Percentiles rank a stretch among this genome's conserved stretches.
Conservation (phyloP, 768 basidiomycete species). For the Lyophyllum shimeji region DNA sequence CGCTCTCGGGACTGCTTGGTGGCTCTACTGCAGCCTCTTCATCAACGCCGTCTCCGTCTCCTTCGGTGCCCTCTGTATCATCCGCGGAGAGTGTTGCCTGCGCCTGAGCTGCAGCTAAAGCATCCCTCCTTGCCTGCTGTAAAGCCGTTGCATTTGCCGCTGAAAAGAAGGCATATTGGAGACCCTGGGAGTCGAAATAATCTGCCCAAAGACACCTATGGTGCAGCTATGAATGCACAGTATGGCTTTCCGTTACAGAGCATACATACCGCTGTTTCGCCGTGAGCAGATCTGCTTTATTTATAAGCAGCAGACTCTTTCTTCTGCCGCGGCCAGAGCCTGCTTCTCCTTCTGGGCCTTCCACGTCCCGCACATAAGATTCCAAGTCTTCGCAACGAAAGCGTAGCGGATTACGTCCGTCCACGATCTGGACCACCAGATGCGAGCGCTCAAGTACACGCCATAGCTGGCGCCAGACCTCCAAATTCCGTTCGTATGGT, state of each 20-base stretch:
- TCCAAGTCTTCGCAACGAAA: constrained; percentile 95
- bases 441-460: constrained; percentile 94
- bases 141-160: constrained; percentile 84
- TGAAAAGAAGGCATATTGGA: constrained; percentile 91
- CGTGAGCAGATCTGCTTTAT: constrained; percentile 93
- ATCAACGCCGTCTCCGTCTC: constrained; percentile 7
- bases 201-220: constrained; percentile 85
- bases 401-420: constrained; percentile 89
- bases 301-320: constrained; percentile 81
- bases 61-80: background rate
- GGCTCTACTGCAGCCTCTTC: constrained; percentile 17
- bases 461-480: constrained; percentile 99
- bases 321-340: constrained; percentile 75
- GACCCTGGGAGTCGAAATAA: constrained; percentile 74
- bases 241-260: background rate
- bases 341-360: constrained; percentile 77
- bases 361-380: constrained; percentile 80
- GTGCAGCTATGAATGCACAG: constrained; percentile 1
- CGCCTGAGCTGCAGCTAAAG: constrained; percentile 29
- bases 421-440: constrained; percentile 93
- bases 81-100: constrained; percentile 11
- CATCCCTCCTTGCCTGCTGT: constrained; percentile 70
- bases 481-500: constrained; percentile 95
- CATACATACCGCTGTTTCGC: constrained; percentile 70
- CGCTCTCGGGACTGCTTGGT: constrained; percentile 19